Base-by-base conservation (phyloP, 202 grass and related monocot species). In the Brachypodium distachyon region DNA sequence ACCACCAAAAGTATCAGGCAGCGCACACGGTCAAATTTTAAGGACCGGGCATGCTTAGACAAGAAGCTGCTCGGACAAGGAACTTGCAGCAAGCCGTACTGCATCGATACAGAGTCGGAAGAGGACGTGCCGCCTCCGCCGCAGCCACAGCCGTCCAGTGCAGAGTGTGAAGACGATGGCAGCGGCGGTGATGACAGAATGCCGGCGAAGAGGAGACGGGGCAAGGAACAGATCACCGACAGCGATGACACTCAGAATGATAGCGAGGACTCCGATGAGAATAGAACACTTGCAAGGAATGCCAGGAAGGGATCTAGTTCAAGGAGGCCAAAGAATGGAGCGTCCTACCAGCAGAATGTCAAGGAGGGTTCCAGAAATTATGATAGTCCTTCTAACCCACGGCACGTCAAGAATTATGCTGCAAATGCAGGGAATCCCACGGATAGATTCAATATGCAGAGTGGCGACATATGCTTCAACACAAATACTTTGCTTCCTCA, bases 1-100 rank as follows among this genome's bases (percentile, higher is more conserved):
- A 12, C 1, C 39, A 54, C 27, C 18, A 42, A 14, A 36, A 61
- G 75, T n/a, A 12, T 88, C 12, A 16, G 5, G 3, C 13, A 12
- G 28, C 62, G 86, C 9, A 83, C 80, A 29, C 42, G 80, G 25
- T 87, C 75, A n/a, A n/a, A n/a, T n/a, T n/a, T n/a, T n/a, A n/a
- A n/a, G 14, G 46, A 77, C 13, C 31, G 38, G 25, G 68, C 71
- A n/a, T 73, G 75, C 60, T 28, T 14, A 7, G 39, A 83, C 70
- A 80, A 48, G 63, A 88, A 84, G 34, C 1, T 84, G 70, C 76
- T 84, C 46, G 69, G 3, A 5, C 61, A 21, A 0, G 86, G 86
- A 10, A 57, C 46, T 8, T 49, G 49, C 48, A 47, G 54, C 10
- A 76, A 63, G 9, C 81, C 86, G 12, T 44, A 48, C 44, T 70